Percentiles rank a stretch among this genome's conserved stretches.
Conservation (phyloP, 2,329 filamentous ascomycete genomes). For the Epichloe sp. region DNA sequence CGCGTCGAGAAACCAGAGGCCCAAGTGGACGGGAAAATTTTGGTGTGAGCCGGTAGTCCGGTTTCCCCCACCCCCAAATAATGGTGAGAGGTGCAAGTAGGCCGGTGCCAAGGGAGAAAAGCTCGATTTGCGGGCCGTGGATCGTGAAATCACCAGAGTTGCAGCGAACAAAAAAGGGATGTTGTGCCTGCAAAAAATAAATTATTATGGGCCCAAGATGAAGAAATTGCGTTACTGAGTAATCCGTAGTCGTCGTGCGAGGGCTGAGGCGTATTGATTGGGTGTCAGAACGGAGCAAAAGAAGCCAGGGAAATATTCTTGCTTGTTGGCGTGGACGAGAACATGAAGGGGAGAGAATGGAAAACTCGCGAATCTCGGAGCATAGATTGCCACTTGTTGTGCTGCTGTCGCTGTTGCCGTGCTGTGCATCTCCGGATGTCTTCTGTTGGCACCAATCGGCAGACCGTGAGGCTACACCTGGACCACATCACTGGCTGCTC, state of each 20-base stretch:
- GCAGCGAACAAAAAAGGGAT: constrained; percentile 1
- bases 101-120: too few species aligned
- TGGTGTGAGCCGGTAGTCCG: background rate
- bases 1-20: background rate
- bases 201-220: constrained; percentile 1
- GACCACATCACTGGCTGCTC: background rate
- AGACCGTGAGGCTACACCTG: background rate
- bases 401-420: background rate
- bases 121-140: too few species aligned
- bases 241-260: background rate
- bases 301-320: background rate
- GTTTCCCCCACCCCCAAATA: too few species aligned
- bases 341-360: too few species aligned
- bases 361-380: too few species aligned
- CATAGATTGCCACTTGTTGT: background rate
- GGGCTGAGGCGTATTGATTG: background rate
- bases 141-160: background rate
- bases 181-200: background rate
- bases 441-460: background rate
- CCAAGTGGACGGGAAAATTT: background rate
- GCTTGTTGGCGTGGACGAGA: too few species aligned
- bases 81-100: too few species aligned
- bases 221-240: constrained; percentile 1
- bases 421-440: background rate
- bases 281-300: background rate